phyloP scores from a whole-genome alignment of 805 yeast genomes.

The Yamadazyma phyllophila region DNA sequence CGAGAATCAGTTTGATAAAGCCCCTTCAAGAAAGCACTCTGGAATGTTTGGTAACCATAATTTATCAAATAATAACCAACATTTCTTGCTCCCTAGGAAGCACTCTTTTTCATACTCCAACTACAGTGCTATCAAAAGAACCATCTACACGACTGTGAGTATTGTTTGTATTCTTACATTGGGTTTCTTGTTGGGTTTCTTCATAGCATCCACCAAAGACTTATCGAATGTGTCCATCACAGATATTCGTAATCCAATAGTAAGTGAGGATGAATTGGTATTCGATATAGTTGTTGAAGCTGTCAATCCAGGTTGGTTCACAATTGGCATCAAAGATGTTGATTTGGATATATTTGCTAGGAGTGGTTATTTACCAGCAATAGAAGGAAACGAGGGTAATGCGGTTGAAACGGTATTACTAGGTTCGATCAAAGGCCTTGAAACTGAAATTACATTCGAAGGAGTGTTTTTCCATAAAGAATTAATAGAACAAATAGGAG shows the following conservation, averaged over 20 bases:
- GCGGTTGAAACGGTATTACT: conserved; percentile 65
- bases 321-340: conserved; percentile 58
- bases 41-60: conserved; percentile 14
- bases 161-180: conserved; percentile 54
- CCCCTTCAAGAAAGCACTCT: conserved; percentile 16
- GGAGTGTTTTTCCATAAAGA: conserved; percentile 76
- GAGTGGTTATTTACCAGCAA: conserved; percentile 44
- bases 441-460: conserved; percentile 67
- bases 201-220: conserved; percentile 84
- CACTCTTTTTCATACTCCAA: conserved; percentile 17
- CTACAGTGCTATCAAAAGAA: conserved; percentile 26
- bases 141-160: conserved; percentile 43
- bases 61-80: conserved; percentile 21
- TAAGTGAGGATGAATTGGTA: conserved; percentile 79
- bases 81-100: conserved; percentile 31
- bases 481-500: conserved; percentile 58
- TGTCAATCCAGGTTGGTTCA: conserved; percentile 82
- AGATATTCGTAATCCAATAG: conserved; percentile 66
- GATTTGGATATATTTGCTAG: conserved; percentile 86
- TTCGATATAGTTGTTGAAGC: conserved; percentile 78
- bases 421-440: conserved; percentile 66
- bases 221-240: conserved; percentile 62
- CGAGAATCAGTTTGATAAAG: conserved; percentile 13
- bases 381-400: not conserved
- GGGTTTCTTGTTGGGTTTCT: conserved; percentile 81